Evolutionary conservation across 306 rosid genomes (phyloP).

Genomic region (Gastrolobium villosum): DNA sequence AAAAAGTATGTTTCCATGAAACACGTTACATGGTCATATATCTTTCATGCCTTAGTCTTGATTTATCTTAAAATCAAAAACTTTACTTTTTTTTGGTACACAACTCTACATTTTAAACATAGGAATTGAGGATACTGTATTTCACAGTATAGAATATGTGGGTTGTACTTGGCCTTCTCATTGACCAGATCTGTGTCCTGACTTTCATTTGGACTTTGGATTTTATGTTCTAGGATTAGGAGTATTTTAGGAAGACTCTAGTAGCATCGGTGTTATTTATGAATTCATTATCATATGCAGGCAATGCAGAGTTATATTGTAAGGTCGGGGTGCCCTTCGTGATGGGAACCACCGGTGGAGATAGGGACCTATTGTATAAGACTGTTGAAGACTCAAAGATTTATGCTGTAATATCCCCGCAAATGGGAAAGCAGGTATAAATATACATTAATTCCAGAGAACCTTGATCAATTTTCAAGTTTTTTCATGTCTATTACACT

Average conservation of each 20-base stretch:
- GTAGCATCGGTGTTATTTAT: background rate
- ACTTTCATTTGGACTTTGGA: slow-evolving; percentile 32
- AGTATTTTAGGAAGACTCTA: slow-evolving; percentile 28
- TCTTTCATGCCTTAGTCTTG: background rate
- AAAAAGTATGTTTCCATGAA: background rate
- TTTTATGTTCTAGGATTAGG: slow-evolving; percentile 11
- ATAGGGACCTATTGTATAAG: slow-evolving; percentile 72
- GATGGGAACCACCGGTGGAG: slow-evolving; percentile 98
- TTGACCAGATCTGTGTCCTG: background rate
- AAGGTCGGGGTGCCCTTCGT: slow-evolving; percentile 92
- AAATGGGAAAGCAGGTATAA: slow-evolving; percentile 98
- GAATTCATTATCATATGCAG: slow-evolving; percentile 52
- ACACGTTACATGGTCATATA: slow-evolving; percentile 16
- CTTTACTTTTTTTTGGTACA: background rate
- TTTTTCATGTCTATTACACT: slow-evolving; percentile 4
- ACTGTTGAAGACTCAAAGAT: slow-evolving; percentile 75
- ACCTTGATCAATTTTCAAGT: slow-evolving; percentile 8
- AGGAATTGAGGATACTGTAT: slow-evolving; percentile 27
- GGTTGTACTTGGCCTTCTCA: slow-evolving; percentile 18
- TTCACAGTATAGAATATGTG: slow-evolving; percentile 20
- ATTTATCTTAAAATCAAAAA: slow-evolving; percentile 28
- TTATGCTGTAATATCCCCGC: slow-evolving; percentile 95
- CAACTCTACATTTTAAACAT: slow-evolving; percentile 18
- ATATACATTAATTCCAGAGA: slow-evolving; percentile 26
- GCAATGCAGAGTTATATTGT: slow-evolving; percentile 84